Conservation (phyloP, 2,329 filamentous ascomycete species). For the Chaetomium globosum region DNA sequence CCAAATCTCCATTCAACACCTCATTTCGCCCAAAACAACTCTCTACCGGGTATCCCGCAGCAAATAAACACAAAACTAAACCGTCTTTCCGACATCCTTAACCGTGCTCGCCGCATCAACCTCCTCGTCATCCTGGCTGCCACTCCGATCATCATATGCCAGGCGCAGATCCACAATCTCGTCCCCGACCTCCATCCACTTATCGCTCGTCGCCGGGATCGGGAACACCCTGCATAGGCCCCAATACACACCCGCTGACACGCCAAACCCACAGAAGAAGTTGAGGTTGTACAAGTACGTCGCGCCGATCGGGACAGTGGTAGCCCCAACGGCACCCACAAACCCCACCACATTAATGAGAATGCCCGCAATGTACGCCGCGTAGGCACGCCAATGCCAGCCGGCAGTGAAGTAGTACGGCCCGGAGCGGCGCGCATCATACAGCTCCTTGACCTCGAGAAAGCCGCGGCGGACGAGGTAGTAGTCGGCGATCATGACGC, state of each 20-base stretch:
- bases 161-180: conserved; percentile 59
- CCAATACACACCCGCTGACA: conserved; percentile 70
- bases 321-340: conserved; percentile 71
- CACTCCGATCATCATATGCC: conserved; percentile 46
- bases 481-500: conserved; percentile 89
- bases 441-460: conserved; percentile 75
- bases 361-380: conserved; percentile 80
- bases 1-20: too few species aligned
- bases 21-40: neutral
- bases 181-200: conserved; percentile 76
- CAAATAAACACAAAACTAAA: neutral
- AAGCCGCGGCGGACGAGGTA: conserved; percentile 83
- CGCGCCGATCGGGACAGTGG: conserved; percentile 72
- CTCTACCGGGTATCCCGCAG: neutral
- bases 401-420: conserved; percentile 77
- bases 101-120: neutral
- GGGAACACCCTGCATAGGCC: conserved; percentile 68
- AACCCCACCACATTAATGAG: conserved; percentile 92
- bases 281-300: conserved; percentile 88
- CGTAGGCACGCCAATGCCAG: conserved; percentile 81
- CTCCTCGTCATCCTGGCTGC: conserved; percentile 20
- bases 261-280: conserved; percentile 82
- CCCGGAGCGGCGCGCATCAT: conserved; percentile 66
- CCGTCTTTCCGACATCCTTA: conserved; percentile 25
- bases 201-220: conserved; percentile 71